Percentiles rank a stretch among this genome's conserved stretches.
phyloP scores from a whole-genome alignment of 352 stramenopile species.

The Phytophthora cajani region DNA sequence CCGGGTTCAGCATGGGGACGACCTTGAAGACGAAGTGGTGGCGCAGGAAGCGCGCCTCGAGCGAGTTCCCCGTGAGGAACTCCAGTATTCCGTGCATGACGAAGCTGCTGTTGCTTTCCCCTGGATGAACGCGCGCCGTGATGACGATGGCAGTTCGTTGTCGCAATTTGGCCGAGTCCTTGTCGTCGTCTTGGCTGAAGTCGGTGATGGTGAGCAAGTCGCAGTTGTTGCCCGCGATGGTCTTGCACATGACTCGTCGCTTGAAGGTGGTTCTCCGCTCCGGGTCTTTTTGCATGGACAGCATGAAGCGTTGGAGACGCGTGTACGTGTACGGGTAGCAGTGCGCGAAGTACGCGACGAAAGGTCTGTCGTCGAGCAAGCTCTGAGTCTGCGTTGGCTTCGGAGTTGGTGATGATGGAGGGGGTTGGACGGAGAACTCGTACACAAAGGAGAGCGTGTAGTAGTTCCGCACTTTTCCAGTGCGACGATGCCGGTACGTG shows the following conservation, averaged over 20 bases:
- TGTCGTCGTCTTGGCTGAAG: constrained; percentile 64
- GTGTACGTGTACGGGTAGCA: constrained; percentile 90
- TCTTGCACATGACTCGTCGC: constrained; percentile 78
- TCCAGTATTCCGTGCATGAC: constrained; percentile 91
- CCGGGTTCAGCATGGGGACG: constrained; percentile 94
- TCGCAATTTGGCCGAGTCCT: constrained; percentile 7
- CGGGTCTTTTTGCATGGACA: constrained; percentile 62
- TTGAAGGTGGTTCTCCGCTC: constrained; percentile 55
- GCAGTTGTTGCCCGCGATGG: constrained; percentile 84
- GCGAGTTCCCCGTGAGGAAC: constrained; percentile 78
- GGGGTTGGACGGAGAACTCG: constrained; percentile 40
- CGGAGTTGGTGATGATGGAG: constrained; percentile 8
- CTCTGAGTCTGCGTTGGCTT: background rate
- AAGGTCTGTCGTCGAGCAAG: constrained; percentile 26
- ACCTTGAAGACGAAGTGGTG: constrained; percentile 91
- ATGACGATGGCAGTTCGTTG: constrained; percentile 75
- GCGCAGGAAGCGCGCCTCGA: constrained; percentile 78
- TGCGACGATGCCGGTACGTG: constrained; percentile 66
- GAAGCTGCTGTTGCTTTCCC: constrained; percentile 90
- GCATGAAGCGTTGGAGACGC: constrained; percentile 61
- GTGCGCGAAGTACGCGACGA: constrained; percentile 79
- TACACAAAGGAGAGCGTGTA: constrained; percentile 87
- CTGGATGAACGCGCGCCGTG: constrained; percentile 86
- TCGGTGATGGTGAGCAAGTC: constrained; percentile 92
- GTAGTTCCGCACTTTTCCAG: constrained; percentile 54